Base-by-base conservation (phyloP, 2,329 filamentous ascomycete genomes). In the Bipolaris victoriae region DNA sequence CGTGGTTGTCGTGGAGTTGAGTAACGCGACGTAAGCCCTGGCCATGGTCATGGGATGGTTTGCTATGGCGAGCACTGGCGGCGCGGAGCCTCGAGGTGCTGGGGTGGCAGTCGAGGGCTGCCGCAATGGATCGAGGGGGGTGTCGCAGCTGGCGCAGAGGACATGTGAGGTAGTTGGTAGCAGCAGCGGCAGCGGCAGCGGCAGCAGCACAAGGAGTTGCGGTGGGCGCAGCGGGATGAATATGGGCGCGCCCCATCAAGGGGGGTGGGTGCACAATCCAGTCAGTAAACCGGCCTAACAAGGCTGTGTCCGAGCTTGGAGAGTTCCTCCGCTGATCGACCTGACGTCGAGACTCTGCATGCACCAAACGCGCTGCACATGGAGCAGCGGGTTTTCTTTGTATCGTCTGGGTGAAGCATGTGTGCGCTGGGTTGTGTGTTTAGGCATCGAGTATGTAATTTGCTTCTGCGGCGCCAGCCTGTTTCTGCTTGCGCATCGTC, bases 11-110 rank as follows among this genome's bases (percentile, higher is more conserved):
- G 62, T 63, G 46, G 60, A 59, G 47, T 52, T 57, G 40, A 50
- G 53, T 29, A 52, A 60, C 51, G 63, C 64, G 57, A 66, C 49
- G 56, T 60, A 62, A 49, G 61, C 60, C 58, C 56, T 63, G 52
- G 62, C 64, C 66, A 67, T 68, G 54, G 47, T 69, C 58, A 56
- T 50, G 57, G 59, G 57, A 49, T 6, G 11, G 33, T 45, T 29
- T 5, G 41, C 37, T 33, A 37, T 33, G 49, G 56, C 58, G 16
- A 56, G 52, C 31, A 55, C 60, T 24, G 57, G 53, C 48, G 53
- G 51, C 55, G 51, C 55, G 41, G 46, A 55, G 51, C 46, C 40
- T 55, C 55, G 37, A 54, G 43, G 22, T 49, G 50, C 39, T 51
- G 46, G 26, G 40, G 48, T 35, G 29, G 48, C 37, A 45, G 50